Conservation (phyloP, 2,329 filamentous ascomycete species). For the Sarocladium brachiariae region DNA sequence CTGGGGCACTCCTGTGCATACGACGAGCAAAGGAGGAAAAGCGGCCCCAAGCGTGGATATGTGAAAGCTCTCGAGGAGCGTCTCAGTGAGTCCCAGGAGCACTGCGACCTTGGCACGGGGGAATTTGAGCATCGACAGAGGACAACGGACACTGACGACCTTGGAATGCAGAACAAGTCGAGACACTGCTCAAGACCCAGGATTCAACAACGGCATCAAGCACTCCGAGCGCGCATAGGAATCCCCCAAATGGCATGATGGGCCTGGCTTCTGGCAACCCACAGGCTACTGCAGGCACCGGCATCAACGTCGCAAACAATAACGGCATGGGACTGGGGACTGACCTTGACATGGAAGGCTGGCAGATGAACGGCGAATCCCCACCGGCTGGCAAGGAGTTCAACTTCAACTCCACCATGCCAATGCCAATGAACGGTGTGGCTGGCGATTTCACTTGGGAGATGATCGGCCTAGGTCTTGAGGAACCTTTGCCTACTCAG, state of each 20-base stretch:
- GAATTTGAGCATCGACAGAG: background rate
- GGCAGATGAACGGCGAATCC: conserved; percentile 49
- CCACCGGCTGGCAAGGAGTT: conserved; percentile 49
- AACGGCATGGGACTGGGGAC: conserved; percentile 39
- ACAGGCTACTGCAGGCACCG: conserved; percentile 19
- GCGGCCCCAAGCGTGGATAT: conserved; percentile 88
- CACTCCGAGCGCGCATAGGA: background rate
- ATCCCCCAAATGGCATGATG: conserved; percentile 25
- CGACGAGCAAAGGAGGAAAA: conserved; percentile 89
- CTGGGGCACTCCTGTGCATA: conserved; percentile 83
- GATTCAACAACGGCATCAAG: conserved; percentile 35
- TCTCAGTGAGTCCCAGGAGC: conserved; percentile 56
- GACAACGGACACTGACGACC: too few relatives aligned
- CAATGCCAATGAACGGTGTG: conserved; percentile 43
- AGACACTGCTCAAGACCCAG: conserved; percentile 80
- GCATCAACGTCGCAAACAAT: conserved; percentile 21
- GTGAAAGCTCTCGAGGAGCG: conserved; percentile 91
- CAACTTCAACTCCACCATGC: conserved; percentile 43
- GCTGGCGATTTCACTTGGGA: conserved; percentile 71
- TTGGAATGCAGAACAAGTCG: conserved; percentile 72
- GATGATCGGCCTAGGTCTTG: conserved; percentile 53
- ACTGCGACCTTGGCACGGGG: background rate
- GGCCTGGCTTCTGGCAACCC: conserved; percentile 19
- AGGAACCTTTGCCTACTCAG: conserved; percentile 52
- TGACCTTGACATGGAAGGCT: conserved; percentile 45